These are phyloP conservation scores for Chloranthus sessilifolius DNA, from an alignment of 164 flowering plant species.

Conservation along the genomic window DNA sequence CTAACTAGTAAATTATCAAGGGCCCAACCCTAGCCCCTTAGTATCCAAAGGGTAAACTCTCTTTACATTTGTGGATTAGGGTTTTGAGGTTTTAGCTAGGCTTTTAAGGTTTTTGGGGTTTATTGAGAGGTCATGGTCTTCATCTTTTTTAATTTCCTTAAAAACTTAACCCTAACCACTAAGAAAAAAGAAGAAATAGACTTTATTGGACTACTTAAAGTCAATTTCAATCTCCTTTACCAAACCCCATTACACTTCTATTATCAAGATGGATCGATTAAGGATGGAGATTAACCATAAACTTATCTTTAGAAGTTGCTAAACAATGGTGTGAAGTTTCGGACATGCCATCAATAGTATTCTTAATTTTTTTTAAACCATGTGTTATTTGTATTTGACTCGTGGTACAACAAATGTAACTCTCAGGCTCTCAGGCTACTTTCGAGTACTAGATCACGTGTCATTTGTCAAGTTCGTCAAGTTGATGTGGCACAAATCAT, in stretches of 20 bases:
- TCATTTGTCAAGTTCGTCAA: no score
- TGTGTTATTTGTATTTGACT: no score
- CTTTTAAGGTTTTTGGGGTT: no score
- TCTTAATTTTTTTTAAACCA: background rate
- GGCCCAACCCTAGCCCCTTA: no score
- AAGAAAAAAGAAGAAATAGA: slow-evolving; percentile 3
- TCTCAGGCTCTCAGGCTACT: no score
- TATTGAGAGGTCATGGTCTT: slow-evolving; percentile 3
- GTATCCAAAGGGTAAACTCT: no score
- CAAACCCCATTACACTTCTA: background rate
- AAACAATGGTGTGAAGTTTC: background rate
- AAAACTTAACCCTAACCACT: slow-evolving; percentile 7
- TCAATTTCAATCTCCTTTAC: background rate
- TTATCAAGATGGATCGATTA: background rate
- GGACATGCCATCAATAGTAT: slow-evolving; percentile 1
- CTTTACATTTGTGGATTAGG: no score
- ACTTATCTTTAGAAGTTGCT: background rate
- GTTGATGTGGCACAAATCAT: no score
- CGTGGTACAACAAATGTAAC: no score
- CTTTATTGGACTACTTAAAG: background rate
- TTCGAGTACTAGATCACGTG: no score
- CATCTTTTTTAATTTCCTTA: slow-evolving; percentile 1
- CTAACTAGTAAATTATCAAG: no score
- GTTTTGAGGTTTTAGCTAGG: no score
- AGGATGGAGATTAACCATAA: background rate